Percentiles rank a stretch among this genome's conserved stretches.
Conservation (phyloP, 108 stramenopile species). For the Tribonema minus region DNA sequence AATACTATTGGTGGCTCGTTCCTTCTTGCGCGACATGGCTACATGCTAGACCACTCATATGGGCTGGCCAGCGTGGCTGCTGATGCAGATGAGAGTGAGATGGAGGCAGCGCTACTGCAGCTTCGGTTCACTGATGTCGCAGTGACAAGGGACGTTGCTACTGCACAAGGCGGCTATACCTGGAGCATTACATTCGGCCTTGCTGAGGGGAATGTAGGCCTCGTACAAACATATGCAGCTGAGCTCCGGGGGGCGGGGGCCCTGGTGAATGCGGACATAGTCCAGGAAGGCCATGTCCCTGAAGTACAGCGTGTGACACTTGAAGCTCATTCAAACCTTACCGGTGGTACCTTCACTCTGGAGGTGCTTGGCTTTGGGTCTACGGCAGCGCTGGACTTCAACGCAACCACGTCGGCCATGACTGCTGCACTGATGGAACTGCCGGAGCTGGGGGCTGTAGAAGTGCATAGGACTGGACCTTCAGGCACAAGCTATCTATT, state of each 20-base stretch:
- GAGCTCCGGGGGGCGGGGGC: conserved; percentile 8
- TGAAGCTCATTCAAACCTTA: not conserved
- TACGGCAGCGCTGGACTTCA: not conserved
- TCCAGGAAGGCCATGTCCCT: not conserved
- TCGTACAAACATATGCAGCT: not conserved
- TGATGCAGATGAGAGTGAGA: not conserved
- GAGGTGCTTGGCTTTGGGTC: not conserved
- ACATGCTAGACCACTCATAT: not conserved
- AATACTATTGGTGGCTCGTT: conserved; percentile 19
- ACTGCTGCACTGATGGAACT: not conserved
- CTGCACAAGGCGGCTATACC: not conserved
- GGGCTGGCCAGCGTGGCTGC: not conserved
- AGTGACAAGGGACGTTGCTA: not conserved
- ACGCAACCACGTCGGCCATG: conserved; percentile 26
- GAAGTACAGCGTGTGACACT: conserved; percentile 28
- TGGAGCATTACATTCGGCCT: conserved; percentile 23
- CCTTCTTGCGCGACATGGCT: not conserved
- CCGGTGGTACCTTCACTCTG: conserved; percentile 13
- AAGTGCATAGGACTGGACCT: conserved; percentile 1
- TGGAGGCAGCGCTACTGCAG: not conserved
- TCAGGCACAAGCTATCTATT: conserved; percentile 1
- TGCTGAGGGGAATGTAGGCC: not conserved
- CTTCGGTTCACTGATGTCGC: not conserved
- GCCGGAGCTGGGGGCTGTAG: conserved; percentile 3
- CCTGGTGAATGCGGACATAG: not conserved